These are phyloP conservation scores for Dendrobium nobile DNA, from an alignment of 106 monocot genomes.

Conservation along the genomic window DNA sequence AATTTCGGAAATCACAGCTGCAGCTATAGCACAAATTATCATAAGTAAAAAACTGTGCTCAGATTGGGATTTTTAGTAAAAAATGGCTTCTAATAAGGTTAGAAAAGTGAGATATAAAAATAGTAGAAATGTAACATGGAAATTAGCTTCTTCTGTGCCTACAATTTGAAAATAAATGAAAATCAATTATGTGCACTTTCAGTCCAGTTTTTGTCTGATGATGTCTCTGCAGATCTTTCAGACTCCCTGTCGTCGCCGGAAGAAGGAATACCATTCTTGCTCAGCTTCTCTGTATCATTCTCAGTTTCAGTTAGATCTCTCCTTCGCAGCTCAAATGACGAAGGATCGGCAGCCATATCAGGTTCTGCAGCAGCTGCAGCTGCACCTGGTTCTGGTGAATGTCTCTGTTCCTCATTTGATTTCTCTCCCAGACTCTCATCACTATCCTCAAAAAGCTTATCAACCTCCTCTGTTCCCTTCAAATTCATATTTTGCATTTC, in stretches of 20 bases:
- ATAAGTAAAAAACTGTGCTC: neutral
- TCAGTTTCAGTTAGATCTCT: conserved; percentile 19
- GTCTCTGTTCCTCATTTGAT: conserved; percentile 33
- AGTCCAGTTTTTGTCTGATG: neutral
- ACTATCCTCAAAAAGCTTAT: conserved; percentile 25
- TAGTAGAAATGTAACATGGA: neutral
- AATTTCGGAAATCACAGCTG: no score
- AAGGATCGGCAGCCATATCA: conserved; percentile 11
- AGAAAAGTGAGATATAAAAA: neutral
- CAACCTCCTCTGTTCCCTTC: conserved; percentile 24
- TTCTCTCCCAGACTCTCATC: conserved; percentile 37
- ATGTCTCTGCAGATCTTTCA: neutral
- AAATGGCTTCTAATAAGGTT: neutral
- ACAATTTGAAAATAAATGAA: neutral
- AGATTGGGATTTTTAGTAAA: neutral
- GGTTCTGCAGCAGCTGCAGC: conserved; percentile 1
- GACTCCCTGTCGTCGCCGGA: neutral
- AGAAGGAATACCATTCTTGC: neutral
- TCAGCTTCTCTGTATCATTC: neutral
- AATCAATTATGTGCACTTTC: neutral
- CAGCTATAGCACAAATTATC: neutral
- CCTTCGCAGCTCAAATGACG: conserved; percentile 39
- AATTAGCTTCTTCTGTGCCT: neutral
- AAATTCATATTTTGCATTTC: conserved; percentile 1
- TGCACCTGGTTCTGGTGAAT: conserved; percentile 19